Base-by-base conservation (phyloP, 2,329 filamentous ascomycete genomes). In the Aspergillus caelatus region DNA sequence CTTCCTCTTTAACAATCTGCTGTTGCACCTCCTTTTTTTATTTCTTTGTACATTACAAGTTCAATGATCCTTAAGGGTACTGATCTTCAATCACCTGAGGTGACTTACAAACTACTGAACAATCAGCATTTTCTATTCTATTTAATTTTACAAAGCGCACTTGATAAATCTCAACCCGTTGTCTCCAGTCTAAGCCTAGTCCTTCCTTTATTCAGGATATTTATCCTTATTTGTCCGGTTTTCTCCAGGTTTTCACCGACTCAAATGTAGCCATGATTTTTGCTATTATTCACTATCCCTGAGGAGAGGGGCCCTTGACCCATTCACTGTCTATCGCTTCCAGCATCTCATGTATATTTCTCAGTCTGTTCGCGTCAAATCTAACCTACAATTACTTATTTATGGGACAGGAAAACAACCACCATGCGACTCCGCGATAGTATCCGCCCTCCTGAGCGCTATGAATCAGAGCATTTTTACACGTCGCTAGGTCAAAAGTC, bases 361-460 rank as follows among this genome's bases (percentile, higher is more conserved):
- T 10, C 34, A 34, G n/a, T 32, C 46, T 58, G 39, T 32, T 34
- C 26, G 26, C 48, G 43, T 23, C 16, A 39, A 21, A 19, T 9
- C 36, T 36, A 26, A 52, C 48, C 28, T 32, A 32, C 28, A 6
- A 28, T 19, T 21, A 11, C 7, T 21, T 5, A n/a, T 19, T 4
- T 28, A 52, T 16, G 8, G 19, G 32, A 30, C n/a, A n/a, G 19
- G 34, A 43, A 36, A 53, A 19, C 6, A 53, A 61, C 55, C 48
- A 68, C 58, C 32, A 78, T 78, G 77, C 73, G 67, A 57, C 72
- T 79, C 21, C 73, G 78, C 64, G 62, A 66, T 6, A 72, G 34
- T 19, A 74, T 80, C 58, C 70, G 66, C 16, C 68, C 65, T 23
- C 77, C 78, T 11, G 56, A 65, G 28, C 68, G 46, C 34, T 59